Base-by-base conservation (phyloP, 2,329 filamentous ascomycete species). In the Exophiala aquamarina region DNA sequence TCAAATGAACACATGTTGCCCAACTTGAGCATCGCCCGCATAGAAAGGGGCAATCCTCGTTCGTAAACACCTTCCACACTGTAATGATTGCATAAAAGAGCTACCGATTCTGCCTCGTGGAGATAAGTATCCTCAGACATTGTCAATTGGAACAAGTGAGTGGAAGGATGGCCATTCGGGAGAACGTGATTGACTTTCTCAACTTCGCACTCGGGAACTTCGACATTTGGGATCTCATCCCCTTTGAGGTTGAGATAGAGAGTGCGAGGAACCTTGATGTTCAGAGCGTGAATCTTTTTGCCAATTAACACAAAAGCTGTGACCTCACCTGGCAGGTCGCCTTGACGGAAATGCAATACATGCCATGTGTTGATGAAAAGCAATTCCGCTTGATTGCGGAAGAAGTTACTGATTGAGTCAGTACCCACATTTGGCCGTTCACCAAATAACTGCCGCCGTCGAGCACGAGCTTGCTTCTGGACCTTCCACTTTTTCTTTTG, bases 401-500 rank as follows among this genome's bases (percentile, higher is more conserved):
- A 96, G 62, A 86, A 81, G 32, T 77, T 78, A 46, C 84, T 85
- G 56, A 86, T 75, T 0, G 77, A 76, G 62, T 85, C 81, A 2
- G 76, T 74, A 11, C 77, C 71, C 58, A 79, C 73, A 39, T 75
- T 75, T 9, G 84, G 80, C 47, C 86, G 84, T 61, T 98, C 92
- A 50, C 93, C 93, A 61, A 98, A 98, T 1, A 98, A 75, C 65
- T 98, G 93, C 39, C 92, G 82, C 55, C 94, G 80, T 34, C 92
- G 84, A 50, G 85, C 78, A 17, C 93, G 83, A 26, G 92, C 90
- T 65, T 95, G 87, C 63, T 90, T 95, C 65, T 99, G 93, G 29
- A 97, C 86, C 72, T 92, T 96, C 93, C 93, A 99, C 69, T 98
- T 98, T 71, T 91, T 83, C 69, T 99, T 99, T 65, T 98, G 93